Percentiles rank a stretch among this genome's conserved stretches.
These are phyloP conservation scores for Metarhizium humberi DNA, from an alignment of 2,329 filamentous ascomycete species.

Conservation along the genomic window DNA sequence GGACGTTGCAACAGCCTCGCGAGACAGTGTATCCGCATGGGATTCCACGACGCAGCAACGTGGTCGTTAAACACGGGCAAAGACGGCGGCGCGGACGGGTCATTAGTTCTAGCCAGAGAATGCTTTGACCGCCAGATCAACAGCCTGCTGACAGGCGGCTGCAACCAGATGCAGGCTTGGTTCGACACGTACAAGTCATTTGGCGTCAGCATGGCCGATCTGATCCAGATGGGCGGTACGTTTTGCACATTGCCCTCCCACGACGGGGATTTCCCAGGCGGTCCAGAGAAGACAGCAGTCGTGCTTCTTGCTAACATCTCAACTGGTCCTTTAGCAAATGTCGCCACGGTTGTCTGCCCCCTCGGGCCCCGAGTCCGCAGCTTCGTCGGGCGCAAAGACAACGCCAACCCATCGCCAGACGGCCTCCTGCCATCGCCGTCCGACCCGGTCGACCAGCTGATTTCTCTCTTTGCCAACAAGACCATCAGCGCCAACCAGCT, in stretches of 20 bases:
- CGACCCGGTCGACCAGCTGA: constrained; percentile 30
- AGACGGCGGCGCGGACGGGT: constrained; percentile 33
- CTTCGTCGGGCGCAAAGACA: constrained; percentile 40
- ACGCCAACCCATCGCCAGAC: constrained; percentile 23
- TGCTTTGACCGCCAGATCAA: constrained; percentile 31
- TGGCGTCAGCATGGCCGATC: constrained; percentile 38
- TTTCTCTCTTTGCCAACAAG: constrained; percentile 39
- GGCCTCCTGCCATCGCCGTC: constrained; percentile 32
- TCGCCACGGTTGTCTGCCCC: constrained; percentile 35
- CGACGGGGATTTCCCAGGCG: too few relatives aligned
- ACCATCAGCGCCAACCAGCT: constrained; percentile 38
- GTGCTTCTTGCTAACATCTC: neutral
- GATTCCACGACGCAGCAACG: constrained; percentile 34
- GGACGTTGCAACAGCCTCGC: constrained; percentile 30
- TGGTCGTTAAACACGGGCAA: constrained; percentile 18
- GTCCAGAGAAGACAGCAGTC: neutral
- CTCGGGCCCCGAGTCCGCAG: constrained; percentile 35
- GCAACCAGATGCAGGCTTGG: constrained; percentile 25
- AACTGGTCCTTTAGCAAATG: constrained; percentile 9
- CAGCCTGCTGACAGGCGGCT: constrained; percentile 32
- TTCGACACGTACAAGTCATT: constrained; percentile 28
- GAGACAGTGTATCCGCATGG: constrained; percentile 30
- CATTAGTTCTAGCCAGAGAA: constrained; percentile 26
- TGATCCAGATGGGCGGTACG: constrained; percentile 40
- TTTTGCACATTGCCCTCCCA: neutral